Percentiles rank a stretch among this genome's conserved stretches.
phyloP scores from a whole-genome alignment of 371 early-diverging fungal species.

The Mucor sp. region DNA sequence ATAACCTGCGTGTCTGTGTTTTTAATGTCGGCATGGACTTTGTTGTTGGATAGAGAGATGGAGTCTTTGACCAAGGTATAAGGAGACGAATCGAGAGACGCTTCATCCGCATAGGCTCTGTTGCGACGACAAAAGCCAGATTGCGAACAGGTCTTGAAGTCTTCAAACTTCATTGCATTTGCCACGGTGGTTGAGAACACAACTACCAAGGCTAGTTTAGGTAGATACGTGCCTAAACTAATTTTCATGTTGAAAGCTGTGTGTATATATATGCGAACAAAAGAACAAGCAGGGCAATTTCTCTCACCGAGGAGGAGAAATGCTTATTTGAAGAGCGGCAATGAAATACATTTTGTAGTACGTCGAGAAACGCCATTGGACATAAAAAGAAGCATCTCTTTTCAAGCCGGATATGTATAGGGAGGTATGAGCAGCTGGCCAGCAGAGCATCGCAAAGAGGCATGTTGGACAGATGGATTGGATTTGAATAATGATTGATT shows the following conservation, averaged over 20 bases:
- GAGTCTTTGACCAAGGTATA: slow-evolving; percentile 62
- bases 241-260: slow-evolving; percentile 3
- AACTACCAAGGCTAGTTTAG: slow-evolving; percentile 12
- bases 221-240: slow-evolving; percentile 10
- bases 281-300: neutral
- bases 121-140: slow-evolving; percentile 91
- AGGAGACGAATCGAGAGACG: slow-evolving; percentile 50
- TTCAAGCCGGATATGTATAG: neutral
- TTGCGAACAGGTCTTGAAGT: slow-evolving; percentile 92
- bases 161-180: slow-evolving; percentile 58
- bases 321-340: neutral
- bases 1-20: slow-evolving; percentile 53
- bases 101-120: slow-evolving; percentile 79
- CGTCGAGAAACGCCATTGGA: neutral
- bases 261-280: neutral
- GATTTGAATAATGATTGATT: neutral
- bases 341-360: neutral
- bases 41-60: slow-evolving; percentile 47
- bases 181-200: slow-evolving; percentile 11
- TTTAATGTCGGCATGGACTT: slow-evolving; percentile 60
- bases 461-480: neutral
- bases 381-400: neutral
- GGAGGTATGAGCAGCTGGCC: neutral
- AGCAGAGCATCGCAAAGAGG: neutral
- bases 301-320: too few relatives aligned